These are phyloP conservation scores for Sungouiella blattae DNA, from an alignment of 805 yeast genomes.

Conservation along the genomic window DNA sequence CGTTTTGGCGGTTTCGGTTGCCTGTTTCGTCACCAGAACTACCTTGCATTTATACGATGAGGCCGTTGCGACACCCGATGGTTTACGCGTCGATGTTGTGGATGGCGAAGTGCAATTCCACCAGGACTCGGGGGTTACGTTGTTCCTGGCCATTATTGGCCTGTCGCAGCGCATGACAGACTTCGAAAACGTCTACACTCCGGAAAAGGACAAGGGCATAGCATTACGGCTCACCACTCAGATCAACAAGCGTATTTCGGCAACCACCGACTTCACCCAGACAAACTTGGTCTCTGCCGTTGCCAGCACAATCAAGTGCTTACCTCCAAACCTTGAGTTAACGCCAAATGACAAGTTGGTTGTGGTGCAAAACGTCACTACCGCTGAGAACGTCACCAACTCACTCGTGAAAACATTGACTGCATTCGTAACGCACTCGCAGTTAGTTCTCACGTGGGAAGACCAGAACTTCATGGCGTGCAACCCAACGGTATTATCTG, in stretches of 20 bases:
- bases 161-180: constrained; percentile 1
- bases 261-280: constrained; percentile 40
- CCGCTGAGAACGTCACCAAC: constrained; percentile 24
- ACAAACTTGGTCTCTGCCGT: constrained; percentile 50
- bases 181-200: constrained; percentile 29
- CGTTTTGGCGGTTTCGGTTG: constrained; percentile 38
- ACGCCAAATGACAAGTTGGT: constrained; percentile 22
- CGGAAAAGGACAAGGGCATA: constrained; percentile 35
- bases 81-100: not conserved
- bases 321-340: constrained; percentile 39
- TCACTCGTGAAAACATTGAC: constrained; percentile 37
- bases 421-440: constrained; percentile 34
- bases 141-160: not conserved
- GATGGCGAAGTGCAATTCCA: not conserved
- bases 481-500: constrained; percentile 10
- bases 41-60: constrained; percentile 38
- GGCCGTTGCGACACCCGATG: not conserved
- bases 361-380: constrained; percentile 16
- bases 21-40: constrained; percentile 43
- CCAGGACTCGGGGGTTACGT: not conserved
- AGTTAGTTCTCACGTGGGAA: constrained; percentile 17
- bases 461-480: constrained; percentile 11
- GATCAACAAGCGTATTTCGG: constrained; percentile 12
- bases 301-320: constrained; percentile 48
- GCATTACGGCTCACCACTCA: constrained; percentile 25